Conservation (phyloP, 2,329 filamentous ascomycete genomes). For the Elsinoe arachidis region DNA sequence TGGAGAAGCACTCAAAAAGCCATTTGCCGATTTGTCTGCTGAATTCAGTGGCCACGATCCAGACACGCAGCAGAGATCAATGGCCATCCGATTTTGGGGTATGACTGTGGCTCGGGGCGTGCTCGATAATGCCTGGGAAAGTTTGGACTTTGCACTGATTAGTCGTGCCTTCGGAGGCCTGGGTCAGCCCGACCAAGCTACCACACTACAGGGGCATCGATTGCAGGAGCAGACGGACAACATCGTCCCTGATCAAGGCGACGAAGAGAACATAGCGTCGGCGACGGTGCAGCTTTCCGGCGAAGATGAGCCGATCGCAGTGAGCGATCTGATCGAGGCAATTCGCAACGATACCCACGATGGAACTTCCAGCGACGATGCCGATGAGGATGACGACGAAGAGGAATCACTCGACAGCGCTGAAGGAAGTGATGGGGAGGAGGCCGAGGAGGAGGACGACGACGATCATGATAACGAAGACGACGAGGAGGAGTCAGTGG, state of each 20-base stretch:
- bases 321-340: slow-evolving; percentile 19
- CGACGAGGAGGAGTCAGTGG: slow-evolving; percentile 18
- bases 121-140: slow-evolving; percentile 48
- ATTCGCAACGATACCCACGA: slow-evolving; percentile 3
- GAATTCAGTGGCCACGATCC: slow-evolving; percentile 16
- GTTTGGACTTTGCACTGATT: slow-evolving; percentile 48
- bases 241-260: slow-evolving; percentile 30
- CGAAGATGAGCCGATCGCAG: slow-evolving; percentile 5
- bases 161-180: slow-evolving; percentile 55
- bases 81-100: slow-evolving; percentile 48
- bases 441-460: slow-evolving; percentile 18
- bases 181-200: slow-evolving; percentile 35
- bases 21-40: slow-evolving; percentile 43
- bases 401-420: slow-evolving; percentile 16
- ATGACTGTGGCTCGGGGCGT: slow-evolving; percentile 51
- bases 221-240: slow-evolving; percentile 36
- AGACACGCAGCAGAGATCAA: slow-evolving; percentile 35
- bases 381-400: slow-evolving; percentile 12
- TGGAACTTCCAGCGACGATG: background rate
- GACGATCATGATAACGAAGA: slow-evolving; percentile 14
- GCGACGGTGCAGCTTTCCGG: slow-evolving; percentile 27
- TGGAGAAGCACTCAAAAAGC: slow-evolving; percentile 43
- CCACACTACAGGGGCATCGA: slow-evolving; percentile 34
- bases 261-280: slow-evolving; percentile 29
- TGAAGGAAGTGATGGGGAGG: slow-evolving; percentile 12